Evolutionary conservation across 2,329 filamentous ascomycete genomes (phyloP).

Genomic region (Cylindrodendrum hubeiense): DNA sequence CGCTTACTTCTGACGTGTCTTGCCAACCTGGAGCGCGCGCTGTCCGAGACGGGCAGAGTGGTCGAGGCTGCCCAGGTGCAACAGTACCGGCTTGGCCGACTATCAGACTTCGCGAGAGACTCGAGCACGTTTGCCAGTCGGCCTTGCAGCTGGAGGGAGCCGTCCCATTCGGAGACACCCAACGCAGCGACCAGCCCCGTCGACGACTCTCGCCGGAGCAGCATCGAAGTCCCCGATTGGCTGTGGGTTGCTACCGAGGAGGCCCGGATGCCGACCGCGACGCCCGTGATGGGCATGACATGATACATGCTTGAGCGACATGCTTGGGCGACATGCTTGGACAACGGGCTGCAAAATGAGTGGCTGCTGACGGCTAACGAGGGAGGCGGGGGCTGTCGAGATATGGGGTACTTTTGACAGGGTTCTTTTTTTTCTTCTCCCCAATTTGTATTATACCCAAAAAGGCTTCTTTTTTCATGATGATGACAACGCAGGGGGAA

Average conservation of each 20-base stretch:
- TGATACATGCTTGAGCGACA: too few relatives aligned
- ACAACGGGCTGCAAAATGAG: conserved; percentile 18
- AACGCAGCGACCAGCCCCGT: conserved; percentile 29
- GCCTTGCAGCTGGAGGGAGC: conserved; percentile 14
- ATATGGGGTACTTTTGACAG: conserved; percentile 20
- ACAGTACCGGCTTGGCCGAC: conserved; percentile 44
- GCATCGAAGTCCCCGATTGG: conserved; percentile 40
- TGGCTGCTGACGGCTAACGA: conserved; percentile 21
- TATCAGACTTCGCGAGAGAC: conserved; percentile 47
- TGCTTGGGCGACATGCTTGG: too few relatives aligned
- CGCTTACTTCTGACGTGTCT: conserved; percentile 48
- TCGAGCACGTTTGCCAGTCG: conserved; percentile 40
- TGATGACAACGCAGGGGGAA: conserved; percentile 16
- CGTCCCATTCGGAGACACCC: conserved; percentile 32
- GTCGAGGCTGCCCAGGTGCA: conserved; percentile 45
- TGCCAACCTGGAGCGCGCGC: conserved; percentile 49
- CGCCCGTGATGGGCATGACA: conserved; percentile 33
- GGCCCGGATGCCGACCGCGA: conserved; percentile 19
- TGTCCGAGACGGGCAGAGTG: conserved; percentile 38
- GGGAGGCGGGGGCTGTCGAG: background rate
- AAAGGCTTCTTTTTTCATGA: conserved; percentile 30
- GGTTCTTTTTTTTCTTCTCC: conserved; percentile 16
- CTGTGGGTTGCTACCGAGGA: conserved; percentile 33
- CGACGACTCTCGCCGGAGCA: conserved; percentile 30
- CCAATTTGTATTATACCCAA: conserved; percentile 27